Conservation (phyloP, 352 stramenopile genomes). For the Globisporangium cystogenes region DNA sequence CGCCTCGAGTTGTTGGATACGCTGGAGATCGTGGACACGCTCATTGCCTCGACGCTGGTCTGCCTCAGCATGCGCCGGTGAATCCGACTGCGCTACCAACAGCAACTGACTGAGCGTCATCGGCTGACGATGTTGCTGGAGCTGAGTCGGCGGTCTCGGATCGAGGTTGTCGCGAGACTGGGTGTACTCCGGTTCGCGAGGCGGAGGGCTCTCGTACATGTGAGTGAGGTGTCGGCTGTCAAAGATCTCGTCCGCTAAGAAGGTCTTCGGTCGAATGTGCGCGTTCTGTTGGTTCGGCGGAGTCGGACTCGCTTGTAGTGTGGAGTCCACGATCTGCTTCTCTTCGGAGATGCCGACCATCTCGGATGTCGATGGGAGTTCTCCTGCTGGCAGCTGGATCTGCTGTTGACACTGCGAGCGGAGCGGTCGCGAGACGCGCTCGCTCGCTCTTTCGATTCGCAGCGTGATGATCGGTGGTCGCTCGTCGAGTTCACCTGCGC, state of each 20-base stretch:
- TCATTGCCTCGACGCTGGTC: conserved; percentile 1
- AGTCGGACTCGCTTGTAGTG: not conserved
- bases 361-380: conserved; percentile 37
- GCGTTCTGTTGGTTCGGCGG: not conserved
- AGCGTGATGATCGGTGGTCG: conserved; percentile 4
- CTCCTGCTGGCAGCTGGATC: not conserved
- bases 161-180: not conserved
- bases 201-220: not conserved
- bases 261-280: not conserved
- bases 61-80: not conserved
- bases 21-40: not conserved
- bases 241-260: not conserved
- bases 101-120: conserved; percentile 14
- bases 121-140: not conserved
- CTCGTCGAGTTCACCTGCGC: not conserved
- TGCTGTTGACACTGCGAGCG: not conserved
- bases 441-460: conserved; percentile 4
- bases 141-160: not conserved
- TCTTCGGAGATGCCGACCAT: conserved; percentile 26
- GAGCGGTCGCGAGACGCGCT: not conserved
- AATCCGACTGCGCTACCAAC: no score
- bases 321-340: not conserved
- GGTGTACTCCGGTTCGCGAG: not conserved
- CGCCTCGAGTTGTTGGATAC: conserved; percentile 8
- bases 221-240: not conserved